phyloP scores from a whole-genome alignment of 208 protist genomes.

The Trypanosoma cruzi region DNA sequence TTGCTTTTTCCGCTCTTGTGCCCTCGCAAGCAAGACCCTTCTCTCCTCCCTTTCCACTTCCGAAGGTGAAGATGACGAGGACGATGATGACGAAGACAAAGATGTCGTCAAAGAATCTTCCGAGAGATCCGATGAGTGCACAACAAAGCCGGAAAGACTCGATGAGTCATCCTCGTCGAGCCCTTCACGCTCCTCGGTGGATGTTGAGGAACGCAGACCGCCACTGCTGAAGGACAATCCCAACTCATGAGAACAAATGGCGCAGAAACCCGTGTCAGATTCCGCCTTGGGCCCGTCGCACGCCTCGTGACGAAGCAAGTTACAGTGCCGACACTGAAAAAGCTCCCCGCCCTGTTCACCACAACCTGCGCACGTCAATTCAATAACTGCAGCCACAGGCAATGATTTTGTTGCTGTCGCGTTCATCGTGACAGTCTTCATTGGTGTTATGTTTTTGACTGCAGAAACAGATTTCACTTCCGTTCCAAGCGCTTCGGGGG shows the following conservation, averaged over 20 bases:
- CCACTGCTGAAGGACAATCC: constrained; percentile 15
- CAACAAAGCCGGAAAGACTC: constrained; percentile 65
- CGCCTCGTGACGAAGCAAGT: constrained; percentile 64
- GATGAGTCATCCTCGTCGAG: constrained; percentile 28
- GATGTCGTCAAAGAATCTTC: not conserved
- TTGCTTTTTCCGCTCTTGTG: not conserved
- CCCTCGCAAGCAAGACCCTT: not conserved
- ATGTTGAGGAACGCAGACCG: constrained; percentile 66
- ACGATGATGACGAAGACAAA: not conserved
- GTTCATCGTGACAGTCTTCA: not conserved
- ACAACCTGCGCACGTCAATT: constrained; percentile 34
- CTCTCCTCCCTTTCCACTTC: not conserved
- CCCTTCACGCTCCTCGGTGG: constrained; percentile 60
- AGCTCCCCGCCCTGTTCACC: constrained; percentile 53
- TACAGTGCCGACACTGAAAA: constrained; percentile 56
- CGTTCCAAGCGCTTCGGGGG: not conserved
- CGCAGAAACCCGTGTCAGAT: constrained; percentile 29
- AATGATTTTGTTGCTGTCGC: not conserved
- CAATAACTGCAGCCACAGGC: not conserved
- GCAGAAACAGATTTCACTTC: not conserved
- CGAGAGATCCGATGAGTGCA: constrained; percentile 38
- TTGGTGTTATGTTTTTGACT: not conserved
- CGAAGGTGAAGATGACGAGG: not conserved
- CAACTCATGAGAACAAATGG: constrained; percentile 33
- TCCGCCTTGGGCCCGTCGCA: constrained; percentile 60